Percentiles rank a stretch among this genome's conserved stretches.
phyloP scores from a whole-genome alignment of 768 basidiomycete species.

The Agrocybe chaxingu region DNA sequence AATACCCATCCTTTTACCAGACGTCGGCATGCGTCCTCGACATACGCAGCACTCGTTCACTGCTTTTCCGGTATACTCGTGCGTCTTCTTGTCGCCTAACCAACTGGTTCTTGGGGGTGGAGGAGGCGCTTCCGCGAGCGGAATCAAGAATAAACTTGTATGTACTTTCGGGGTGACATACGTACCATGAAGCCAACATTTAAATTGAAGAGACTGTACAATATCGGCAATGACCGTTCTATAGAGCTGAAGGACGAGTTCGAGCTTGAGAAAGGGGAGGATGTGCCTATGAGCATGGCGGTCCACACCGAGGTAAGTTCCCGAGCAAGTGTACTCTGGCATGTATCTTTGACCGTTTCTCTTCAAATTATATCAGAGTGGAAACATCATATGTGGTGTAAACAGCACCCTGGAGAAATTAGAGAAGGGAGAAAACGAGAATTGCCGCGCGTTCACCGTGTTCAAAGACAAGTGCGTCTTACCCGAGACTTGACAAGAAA shows the following conservation, averaged over 20 bases:
- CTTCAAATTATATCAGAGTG: constrained; percentile 25
- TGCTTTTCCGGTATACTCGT: constrained; percentile 86
- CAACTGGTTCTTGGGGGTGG: constrained; percentile 86
- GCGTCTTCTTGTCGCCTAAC: constrained; percentile 71
- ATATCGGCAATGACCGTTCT: constrained; percentile 47
- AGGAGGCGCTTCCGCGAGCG: constrained; percentile 79
- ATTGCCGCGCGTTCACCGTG: constrained; percentile 72
- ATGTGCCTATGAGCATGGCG: constrained; percentile 96
- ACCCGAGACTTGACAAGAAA: background rate
- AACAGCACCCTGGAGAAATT: constrained; percentile 72
- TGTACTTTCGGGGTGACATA: constrained; percentile 22
- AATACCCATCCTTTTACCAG: no score
- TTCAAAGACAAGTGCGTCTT: constrained; percentile 47
- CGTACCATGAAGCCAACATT: background rate
- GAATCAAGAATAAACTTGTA: constrained; percentile 94
- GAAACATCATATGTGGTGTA: constrained; percentile 77
- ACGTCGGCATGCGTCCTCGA: constrained; percentile 63
- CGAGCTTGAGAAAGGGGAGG: constrained; percentile 77
- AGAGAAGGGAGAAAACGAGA: constrained; percentile 69
- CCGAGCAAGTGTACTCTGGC: no score
- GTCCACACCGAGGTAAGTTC: constrained; percentile 53
- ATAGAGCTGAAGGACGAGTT: constrained; percentile 63
- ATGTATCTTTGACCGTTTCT: no score
- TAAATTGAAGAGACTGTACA: constrained; percentile 62
- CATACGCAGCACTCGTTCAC: constrained; percentile 78